These are phyloP conservation scores for Gremmenia infestans DNA, from an alignment of 2,329 filamentous ascomycete genomes.

Conservation along the genomic window DNA sequence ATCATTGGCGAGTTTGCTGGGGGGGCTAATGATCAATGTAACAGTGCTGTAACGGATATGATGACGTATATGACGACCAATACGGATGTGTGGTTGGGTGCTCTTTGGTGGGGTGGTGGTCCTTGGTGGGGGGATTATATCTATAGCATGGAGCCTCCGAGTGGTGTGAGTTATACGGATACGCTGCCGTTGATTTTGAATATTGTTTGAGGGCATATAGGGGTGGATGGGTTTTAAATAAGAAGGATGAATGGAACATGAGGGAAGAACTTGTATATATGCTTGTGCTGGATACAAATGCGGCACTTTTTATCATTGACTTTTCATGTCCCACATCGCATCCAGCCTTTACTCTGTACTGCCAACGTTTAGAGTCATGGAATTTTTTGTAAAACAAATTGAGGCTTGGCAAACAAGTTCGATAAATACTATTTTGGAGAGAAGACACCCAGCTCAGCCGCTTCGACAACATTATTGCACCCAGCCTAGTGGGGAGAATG, in stretches of 20 bases:
- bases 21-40: slow-evolving; percentile 45
- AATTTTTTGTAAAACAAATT: no score
- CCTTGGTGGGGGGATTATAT: slow-evolving; percentile 47
- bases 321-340: no score
- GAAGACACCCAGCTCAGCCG: no score
- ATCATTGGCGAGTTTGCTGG: slow-evolving; percentile 52
- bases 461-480: no score
- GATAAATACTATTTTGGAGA: no score
- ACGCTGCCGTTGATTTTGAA: slow-evolving; percentile 7
- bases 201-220: neutral
- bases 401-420: no score
- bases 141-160: slow-evolving; percentile 44
- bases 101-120: slow-evolving; percentile 50
- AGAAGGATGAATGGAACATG: no score
- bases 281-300: neutral
- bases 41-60: slow-evolving; percentile 44
- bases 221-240: neutral
- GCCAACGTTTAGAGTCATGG: no score
- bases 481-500: no score
- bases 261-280: neutral
- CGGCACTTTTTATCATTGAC: no score
- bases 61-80: slow-evolving; percentile 43
- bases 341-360: no score
- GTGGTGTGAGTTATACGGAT: slow-evolving; percentile 2
- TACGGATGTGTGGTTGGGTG: slow-evolving; percentile 47